Evolutionary conservation across 495 filamentous ascomycete species (phyloP).

Genomic region (Podospora pseudoanserina): DNA sequence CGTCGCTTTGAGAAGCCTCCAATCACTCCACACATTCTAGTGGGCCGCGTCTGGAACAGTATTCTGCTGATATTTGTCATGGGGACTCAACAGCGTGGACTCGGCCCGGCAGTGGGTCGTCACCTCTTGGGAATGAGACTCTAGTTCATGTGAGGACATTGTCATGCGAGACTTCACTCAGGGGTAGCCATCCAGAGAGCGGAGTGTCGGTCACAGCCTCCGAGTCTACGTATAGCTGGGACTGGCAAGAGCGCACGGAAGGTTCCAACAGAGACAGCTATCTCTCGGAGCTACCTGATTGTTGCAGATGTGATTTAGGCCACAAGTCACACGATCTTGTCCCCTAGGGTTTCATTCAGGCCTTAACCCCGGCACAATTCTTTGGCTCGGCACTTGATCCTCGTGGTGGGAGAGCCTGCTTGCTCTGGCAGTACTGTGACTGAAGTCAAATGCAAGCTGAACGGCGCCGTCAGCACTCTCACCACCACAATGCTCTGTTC

Average conservation of each 20-base stretch:
- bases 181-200: not conserved
- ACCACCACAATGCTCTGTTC: conserved; percentile 3
- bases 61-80: conserved; percentile 1
- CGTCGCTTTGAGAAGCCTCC: conserved; percentile 19
- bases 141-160: conserved; percentile 33
- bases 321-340: not conserved
- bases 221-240: not conserved
- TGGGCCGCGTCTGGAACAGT: not conserved
- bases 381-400: conserved; percentile 6
- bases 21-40: not conserved
- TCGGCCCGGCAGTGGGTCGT: conserved; percentile 14
- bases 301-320: not conserved
- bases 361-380: not conserved
- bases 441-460: conserved; percentile 19
- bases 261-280: not conserved
- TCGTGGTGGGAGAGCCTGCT: conserved; percentile 8
- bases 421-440: conserved; percentile 22
- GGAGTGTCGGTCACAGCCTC: conserved; percentile 16
- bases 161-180: conserved; percentile 26
- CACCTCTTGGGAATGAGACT: conserved; percentile 14
- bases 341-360: conserved; percentile 8
- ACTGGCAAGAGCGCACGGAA: not conserved
- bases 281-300: not conserved
- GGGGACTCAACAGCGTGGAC: conserved; percentile 9
- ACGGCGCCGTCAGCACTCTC: conserved; percentile 14